Base-by-base conservation (phyloP, 345 rosid species). In the Turnera subulata region DNA sequence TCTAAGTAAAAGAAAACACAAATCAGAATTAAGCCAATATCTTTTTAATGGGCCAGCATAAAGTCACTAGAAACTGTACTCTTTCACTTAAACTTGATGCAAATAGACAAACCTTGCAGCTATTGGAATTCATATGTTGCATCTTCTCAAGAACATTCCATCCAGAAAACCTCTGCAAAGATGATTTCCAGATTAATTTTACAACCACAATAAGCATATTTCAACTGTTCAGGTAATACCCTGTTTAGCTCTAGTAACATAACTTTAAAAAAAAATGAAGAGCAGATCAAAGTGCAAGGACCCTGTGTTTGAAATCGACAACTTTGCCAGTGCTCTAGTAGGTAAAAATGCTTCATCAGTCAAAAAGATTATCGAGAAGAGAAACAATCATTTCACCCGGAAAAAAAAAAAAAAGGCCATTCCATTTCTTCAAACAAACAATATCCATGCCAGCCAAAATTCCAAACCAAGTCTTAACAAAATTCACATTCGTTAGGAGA, bases 31-130 rank as follows among this genome's bases (percentile, higher is more conserved):
- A 45, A 61, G 35, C 46, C 43, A 42, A 10, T 24, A 47, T 17
- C 5, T 46, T 57, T 12, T 45, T 0, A 1, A 25, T 9, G 6
- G 2, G 22, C 32, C 54, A 40, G 20, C 18, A 11, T 9, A 25
- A 47, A 46, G 46, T 6, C 19, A 2, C 35, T 3, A 38, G 1
- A 4, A 20, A 61, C 18, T n/a, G 50, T 5, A 2, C 10, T 12
- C 20, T 50, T 37, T 14, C 5, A 42, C 23, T n/a, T 11, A 55
- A 15, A 1, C 17, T 21, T 33, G 35, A 19, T 11, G 1, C 43
- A 53, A 0, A 47, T 46, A 46, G 35, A 70, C 89, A 53, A 76
- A 89, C 98, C 96, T 84, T 62, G 68, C 98, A 92, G 18, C 20
- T 52, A 63, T 10, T 19, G 0, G 76, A 61, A 42, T 75, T 72